Conservation (phyloP, 208 protist genomes). For the Trypanosoma theileri region DNA sequence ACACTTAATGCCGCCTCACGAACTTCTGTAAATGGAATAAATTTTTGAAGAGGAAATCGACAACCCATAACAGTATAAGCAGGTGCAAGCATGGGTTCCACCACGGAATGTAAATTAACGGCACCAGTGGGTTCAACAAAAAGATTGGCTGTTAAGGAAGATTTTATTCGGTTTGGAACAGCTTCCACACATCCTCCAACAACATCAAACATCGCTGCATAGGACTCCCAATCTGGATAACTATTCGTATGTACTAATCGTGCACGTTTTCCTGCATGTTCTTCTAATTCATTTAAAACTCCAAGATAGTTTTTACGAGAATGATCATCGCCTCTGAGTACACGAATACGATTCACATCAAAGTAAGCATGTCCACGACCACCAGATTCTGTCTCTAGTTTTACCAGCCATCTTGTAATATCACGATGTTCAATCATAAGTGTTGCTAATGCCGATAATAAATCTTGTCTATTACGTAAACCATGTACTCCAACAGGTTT, state of each 20-base stretch:
- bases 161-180: constrained; percentile 60
- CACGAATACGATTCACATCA: constrained; percentile 74
- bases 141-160: constrained; percentile 74
- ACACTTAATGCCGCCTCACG: constrained; percentile 73
- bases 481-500: constrained; percentile 60
- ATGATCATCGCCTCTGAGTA: constrained; percentile 36
- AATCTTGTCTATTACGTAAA: constrained; percentile 52
- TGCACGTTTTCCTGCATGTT: constrained; percentile 63
- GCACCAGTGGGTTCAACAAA: constrained; percentile 83
- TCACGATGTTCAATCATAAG: constrained; percentile 77
- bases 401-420: constrained; percentile 83
- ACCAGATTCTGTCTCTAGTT: constrained; percentile 87
- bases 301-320: constrained; percentile 24
- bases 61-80: constrained; percentile 81
- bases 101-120: constrained; percentile 75
- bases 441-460: constrained; percentile 56
- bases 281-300: constrained; percentile 67
- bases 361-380: constrained; percentile 89
- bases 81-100: constrained; percentile 88
- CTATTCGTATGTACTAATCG: constrained; percentile 68
- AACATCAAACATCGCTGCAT: constrained; percentile 67
- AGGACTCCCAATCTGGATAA: constrained; percentile 87
- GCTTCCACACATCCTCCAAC: constrained; percentile 87
- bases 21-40: constrained; percentile 59
- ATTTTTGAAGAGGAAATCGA: constrained; percentile 54